A percentile compares a stretch with the other conserved stretches of the same genome.
Conservation (phyloP, 2,329 filamentous ascomycete genomes). For the Raffaelea albimanens region DNA sequence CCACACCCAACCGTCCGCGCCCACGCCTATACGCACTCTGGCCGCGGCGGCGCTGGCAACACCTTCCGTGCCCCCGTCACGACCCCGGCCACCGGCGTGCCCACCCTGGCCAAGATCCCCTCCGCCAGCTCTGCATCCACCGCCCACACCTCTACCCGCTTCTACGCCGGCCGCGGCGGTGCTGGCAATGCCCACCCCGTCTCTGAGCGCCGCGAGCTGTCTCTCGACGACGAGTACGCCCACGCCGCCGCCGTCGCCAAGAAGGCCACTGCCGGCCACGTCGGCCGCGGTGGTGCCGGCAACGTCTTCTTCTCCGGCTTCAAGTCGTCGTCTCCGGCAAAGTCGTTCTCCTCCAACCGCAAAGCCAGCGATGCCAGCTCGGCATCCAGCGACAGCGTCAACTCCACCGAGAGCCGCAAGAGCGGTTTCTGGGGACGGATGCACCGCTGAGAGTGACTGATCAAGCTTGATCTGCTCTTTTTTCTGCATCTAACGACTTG, state of each 20-base stretch:
- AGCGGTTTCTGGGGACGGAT: conserved; percentile 29
- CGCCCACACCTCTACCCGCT: conserved; percentile 38
- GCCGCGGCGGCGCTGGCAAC: conserved; percentile 49
- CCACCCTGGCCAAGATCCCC: conserved; percentile 33
- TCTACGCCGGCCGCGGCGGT: conserved; percentile 58
- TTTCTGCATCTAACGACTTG: neutral
- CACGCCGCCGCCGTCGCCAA: conserved; percentile 43
- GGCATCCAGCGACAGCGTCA: conserved; percentile 14
- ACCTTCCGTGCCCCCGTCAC: conserved; percentile 35
- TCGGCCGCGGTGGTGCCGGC: conserved; percentile 56
- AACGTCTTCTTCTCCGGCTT: conserved; percentile 34
- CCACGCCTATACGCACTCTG: conserved; percentile 40
- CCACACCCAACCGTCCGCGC: conserved; percentile 36
- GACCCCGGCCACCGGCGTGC: conserved; percentile 38
- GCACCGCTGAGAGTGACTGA: conserved; percentile 20
- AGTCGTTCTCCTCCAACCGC: conserved; percentile 7
- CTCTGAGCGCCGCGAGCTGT: conserved; percentile 46
- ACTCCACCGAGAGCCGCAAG: conserved; percentile 5
- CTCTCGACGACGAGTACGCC: conserved; percentile 58
- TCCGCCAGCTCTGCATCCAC: conserved; percentile 31
- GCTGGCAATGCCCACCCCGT: conserved; percentile 53
- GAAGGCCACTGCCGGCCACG: conserved; percentile 44
- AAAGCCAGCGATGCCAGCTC: conserved; percentile 22
- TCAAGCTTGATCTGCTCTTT: too few species aligned
- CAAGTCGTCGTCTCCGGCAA: neutral